Base-by-base conservation (phyloP, 805 yeast species). In the Yamadazyma nakazawae region DNA sequence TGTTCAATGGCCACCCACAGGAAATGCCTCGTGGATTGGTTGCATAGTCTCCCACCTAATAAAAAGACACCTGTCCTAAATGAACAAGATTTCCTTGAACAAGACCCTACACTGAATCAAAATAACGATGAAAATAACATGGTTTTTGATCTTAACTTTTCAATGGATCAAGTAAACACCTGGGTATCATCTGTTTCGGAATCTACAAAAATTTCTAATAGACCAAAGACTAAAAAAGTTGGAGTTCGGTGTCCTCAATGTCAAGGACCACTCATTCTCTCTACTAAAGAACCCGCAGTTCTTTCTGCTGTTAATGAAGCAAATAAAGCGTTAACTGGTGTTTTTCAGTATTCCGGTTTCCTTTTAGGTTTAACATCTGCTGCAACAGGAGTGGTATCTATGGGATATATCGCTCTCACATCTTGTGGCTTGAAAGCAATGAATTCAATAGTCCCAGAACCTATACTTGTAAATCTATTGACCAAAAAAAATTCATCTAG, bases 21-120 rank as follows among this genome's bases (percentile, higher is more conserved):
- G 19, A 67, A 64, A 42, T 72, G 76, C 50, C 53, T 71, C 14
- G 43, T 66, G 3, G 76, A 71, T 45, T 72, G 76, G 74, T 67
- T 69, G 58, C 63, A 64, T 47, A 56, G 70, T 8, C 52, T 70
- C 7, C 68, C 68, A 6, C 42, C 57, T 9, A 61, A 64, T 25
- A 63, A 64, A 26, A 38, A 21, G 24, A 21, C 17, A 21, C n/a
- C 32, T 5, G 30, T 26, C 34, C 16, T 38, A 12, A 28, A 26
- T 26, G 41, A 38, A 2, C n/a, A 38, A 4, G 34, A 38, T 5
- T 28, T 28, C 9, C 30, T 17, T 5, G 24, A 16, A n/a, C 24
- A 17, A 14, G 24, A 16, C 37, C 19, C 7, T 10, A 19, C 16
- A 16, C n/a, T 18, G n/a, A 16, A 34, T 17, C 32, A 13, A 13